phyloP scores from a whole-genome alignment of 2,329 filamentous ascomycete genomes.

The Botrytis cinerea region DNA sequence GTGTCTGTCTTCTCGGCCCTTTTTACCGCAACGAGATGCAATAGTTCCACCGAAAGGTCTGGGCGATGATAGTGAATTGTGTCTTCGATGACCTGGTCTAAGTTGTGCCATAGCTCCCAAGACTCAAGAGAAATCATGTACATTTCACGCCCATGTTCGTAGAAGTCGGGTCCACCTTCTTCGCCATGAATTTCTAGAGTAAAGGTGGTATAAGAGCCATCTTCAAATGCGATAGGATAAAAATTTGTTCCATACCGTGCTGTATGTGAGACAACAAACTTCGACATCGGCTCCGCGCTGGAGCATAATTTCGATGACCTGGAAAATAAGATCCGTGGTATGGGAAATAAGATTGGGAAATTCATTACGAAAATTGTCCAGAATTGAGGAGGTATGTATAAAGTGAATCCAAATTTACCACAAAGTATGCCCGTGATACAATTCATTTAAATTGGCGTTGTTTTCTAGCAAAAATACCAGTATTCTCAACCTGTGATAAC shows the following conservation, averaged over 20 bases:
- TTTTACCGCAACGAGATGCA: background rate
- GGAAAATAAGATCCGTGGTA: background rate
- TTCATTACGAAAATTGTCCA: too few relatives aligned
- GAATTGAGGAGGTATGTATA: background rate
- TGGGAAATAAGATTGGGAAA: too few relatives aligned
- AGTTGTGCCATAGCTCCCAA: too few relatives aligned
- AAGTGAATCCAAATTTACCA: background rate
- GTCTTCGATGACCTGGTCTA: too few relatives aligned
- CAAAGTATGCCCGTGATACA: background rate
- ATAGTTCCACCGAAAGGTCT: background rate
- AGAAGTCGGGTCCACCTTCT: too few relatives aligned
- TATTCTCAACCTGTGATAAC: background rate
- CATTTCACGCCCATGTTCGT: too few relatives aligned
- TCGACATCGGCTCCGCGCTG: background rate
- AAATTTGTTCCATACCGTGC: too few relatives aligned
- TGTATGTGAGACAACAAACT: background rate
- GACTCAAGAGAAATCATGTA: too few relatives aligned
- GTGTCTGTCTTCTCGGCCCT: background rate
- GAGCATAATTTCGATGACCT: background rate
- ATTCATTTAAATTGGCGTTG: background rate
- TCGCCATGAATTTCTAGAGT: too few relatives aligned
- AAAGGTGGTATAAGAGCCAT: too few relatives aligned
- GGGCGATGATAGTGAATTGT: too few relatives aligned
- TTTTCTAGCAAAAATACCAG: background rate
- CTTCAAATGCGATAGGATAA: too few relatives aligned